A percentile compares a stretch with the other conserved stretches of the same genome.
Evolutionary conservation across 2,329 filamentous ascomycete genomes (phyloP).

Genomic region (Drechslerella stenobrocha): DNA sequence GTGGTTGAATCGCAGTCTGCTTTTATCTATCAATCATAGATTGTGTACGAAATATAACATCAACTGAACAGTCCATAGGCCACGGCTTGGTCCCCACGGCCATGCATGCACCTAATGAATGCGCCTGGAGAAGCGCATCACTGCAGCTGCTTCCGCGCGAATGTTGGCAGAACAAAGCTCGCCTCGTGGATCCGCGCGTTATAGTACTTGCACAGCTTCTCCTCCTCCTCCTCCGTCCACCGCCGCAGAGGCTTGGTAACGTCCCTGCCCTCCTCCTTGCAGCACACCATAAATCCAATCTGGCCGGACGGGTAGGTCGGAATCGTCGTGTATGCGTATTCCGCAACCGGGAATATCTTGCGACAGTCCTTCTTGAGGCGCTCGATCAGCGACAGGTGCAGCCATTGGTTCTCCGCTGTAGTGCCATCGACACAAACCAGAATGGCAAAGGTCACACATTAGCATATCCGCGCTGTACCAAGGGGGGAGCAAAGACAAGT

Average conservation of each 20-base stretch:
- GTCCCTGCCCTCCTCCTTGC: conserved; percentile 84
- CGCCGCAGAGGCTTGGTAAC: conserved; percentile 80
- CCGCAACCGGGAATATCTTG: conserved; percentile 93
- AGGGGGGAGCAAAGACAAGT: conserved; percentile 9
- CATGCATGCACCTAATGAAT: no score
- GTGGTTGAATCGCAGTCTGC: conserved; percentile 14
- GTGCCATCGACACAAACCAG: conserved; percentile 7
- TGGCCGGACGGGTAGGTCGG: conserved; percentile 98
- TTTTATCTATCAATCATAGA: conserved; percentile 47
- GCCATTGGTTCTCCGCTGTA: conserved; percentile 97
- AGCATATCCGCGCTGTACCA: conserved; percentile 8
- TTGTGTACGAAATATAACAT: conserved; percentile 2
- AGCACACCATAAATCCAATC: conserved; percentile 99
- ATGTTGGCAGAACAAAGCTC: conserved; percentile 88
- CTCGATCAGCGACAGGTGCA: conserved; percentile 89
- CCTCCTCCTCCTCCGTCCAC: conserved; percentile 86
- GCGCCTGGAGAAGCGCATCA: no score
- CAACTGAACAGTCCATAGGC: background rate
- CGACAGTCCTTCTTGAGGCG: conserved; percentile 96
- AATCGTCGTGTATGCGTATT: conserved; percentile 99
- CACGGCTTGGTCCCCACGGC: no score
- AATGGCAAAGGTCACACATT: conserved; percentile 1
- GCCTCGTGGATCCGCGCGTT: conserved; percentile 96
- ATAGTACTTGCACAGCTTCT: conserved; percentile 93
- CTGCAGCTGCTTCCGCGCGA: conserved; percentile 69